Percentiles rank a stretch among this genome's conserved stretches.
Conservation (phyloP, 2,329 filamentous ascomycete genomes). For the Rhinocladiella similis region DNA sequence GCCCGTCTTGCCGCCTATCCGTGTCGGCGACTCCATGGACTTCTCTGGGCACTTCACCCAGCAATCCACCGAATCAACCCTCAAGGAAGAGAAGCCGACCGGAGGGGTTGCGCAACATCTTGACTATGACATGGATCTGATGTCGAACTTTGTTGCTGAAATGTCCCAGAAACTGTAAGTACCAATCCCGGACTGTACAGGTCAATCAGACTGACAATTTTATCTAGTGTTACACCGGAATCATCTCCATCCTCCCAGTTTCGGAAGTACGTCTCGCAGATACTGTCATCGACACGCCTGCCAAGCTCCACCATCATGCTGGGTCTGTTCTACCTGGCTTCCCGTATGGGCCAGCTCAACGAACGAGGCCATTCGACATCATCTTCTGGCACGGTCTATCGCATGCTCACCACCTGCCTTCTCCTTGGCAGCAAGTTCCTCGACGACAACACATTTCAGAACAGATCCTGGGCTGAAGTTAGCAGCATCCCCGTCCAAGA, state of each 20-base stretch:
- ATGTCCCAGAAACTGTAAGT: conserved; percentile 75
- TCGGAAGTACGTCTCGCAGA: conserved; percentile 88
- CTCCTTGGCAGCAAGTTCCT: conserved; percentile 92
- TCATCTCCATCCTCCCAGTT: conserved; percentile 69
- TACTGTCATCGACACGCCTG: conserved; percentile 83
- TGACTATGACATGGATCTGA: conserved; percentile 94
- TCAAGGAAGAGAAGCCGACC: conserved; percentile 66
- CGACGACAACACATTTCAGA: conserved; percentile 98
- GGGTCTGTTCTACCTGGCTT: conserved; percentile 84
- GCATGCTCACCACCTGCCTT: conserved; percentile 80
- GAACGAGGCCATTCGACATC: conserved; percentile 55
- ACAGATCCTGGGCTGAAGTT: conserved; percentile 98
- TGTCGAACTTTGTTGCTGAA: conserved; percentile 92
- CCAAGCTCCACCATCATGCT: conserved; percentile 89
- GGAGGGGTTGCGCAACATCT: conserved; percentile 91
- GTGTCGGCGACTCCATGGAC: conserved; percentile 38
- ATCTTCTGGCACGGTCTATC: conserved; percentile 73
- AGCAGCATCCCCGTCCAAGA: conserved; percentile 84
- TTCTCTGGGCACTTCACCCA: conserved; percentile 27
- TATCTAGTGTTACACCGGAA: conserved; percentile 63
- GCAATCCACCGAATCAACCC: conserved; percentile 37
- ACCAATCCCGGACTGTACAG: background rate
- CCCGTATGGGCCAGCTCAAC: conserved; percentile 75
- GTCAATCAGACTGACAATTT: conserved; percentile 58
- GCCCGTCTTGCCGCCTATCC: conserved; percentile 43